phyloP scores from a whole-genome alignment of 768 basidiomycete species.

The Candolleomyces efflorescens region DNA sequence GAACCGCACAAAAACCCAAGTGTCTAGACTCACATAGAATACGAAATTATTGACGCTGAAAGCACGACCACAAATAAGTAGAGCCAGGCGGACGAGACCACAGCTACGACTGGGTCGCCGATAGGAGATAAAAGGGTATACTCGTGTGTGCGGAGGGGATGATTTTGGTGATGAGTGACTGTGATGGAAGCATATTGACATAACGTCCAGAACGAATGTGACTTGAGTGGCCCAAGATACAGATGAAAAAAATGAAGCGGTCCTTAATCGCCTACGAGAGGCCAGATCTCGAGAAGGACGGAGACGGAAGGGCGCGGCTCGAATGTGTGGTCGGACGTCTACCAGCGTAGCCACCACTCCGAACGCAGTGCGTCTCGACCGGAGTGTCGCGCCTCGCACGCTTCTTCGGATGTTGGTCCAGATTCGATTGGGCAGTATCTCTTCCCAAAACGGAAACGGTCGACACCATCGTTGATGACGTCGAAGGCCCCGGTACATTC shows the following conservation, averaged over 20 bases:
- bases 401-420: neutral
- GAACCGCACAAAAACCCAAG: too few relatives aligned
- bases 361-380: neutral
- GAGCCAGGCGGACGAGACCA: too few relatives aligned
- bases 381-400: neutral
- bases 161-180: too few relatives aligned
- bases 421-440: neutral
- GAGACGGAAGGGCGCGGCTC: neutral
- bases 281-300: neutral
- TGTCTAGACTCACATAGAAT: too few relatives aligned
- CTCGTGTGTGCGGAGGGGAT: too few relatives aligned
- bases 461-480: neutral
- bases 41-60: too few relatives aligned
- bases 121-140: too few relatives aligned
- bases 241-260: neutral
- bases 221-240: neutral
- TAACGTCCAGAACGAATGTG: neutral
- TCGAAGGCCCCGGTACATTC: neutral
- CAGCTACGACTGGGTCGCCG: too few relatives aligned
- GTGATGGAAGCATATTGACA: too few relatives aligned
- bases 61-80: too few relatives aligned
- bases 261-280: neutral
- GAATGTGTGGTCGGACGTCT: neutral
- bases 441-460: neutral
- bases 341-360: neutral